These are phyloP conservation scores for Crepidotus sp. DNA, from an alignment of 1,284 basidiomycete genomes.

Conservation along the genomic window DNA sequence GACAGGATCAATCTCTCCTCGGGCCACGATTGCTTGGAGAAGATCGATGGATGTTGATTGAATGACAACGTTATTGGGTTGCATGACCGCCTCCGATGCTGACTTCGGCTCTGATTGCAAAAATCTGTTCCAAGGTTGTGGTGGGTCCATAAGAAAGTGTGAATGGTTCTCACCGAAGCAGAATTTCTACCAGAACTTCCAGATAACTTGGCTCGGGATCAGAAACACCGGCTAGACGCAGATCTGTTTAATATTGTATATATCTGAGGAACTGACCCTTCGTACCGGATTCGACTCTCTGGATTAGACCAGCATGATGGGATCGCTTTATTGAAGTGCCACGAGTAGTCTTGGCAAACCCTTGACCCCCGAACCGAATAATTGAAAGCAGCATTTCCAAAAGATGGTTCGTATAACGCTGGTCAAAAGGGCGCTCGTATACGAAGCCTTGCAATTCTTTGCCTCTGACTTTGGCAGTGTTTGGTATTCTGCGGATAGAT, in stretches of 20 bases:
- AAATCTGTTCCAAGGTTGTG: slow-evolving; percentile 37
- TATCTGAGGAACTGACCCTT: neutral
- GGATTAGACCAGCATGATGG: slow-evolving; percentile 46
- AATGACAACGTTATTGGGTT: slow-evolving; percentile 50
- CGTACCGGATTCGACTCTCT: slow-evolving; percentile 52
- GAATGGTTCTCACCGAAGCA: slow-evolving; percentile 55
- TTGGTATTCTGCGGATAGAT: slow-evolving; percentile 44
- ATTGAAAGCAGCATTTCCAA: slow-evolving; percentile 74
- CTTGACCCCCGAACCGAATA: slow-evolving; percentile 81
- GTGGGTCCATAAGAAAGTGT: neutral
- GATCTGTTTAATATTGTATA: slow-evolving; percentile 12
- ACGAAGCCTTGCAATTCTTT: slow-evolving; percentile 57
- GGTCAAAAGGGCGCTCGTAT: slow-evolving; percentile 74
- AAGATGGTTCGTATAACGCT: slow-evolving; percentile 61
- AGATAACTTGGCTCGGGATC: slow-evolving; percentile 61
- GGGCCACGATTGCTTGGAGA: slow-evolving; percentile 72
- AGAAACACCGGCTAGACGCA: slow-evolving; percentile 36
- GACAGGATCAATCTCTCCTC: slow-evolving; percentile 63
- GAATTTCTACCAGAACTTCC: slow-evolving; percentile 60
- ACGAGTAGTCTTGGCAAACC: slow-evolving; percentile 66
- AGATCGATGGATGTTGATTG: slow-evolving; percentile 76
- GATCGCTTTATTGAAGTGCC: slow-evolving; percentile 54
- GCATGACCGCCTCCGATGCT: slow-evolving; percentile 42
- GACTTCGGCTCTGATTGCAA: slow-evolving; percentile 65
- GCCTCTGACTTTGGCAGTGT: slow-evolving; percentile 46